Percentiles rank a stretch among this genome's conserved stretches.
Conservation (phyloP, 257 asterid genomes). For the Gentiana dahurica region DNA sequence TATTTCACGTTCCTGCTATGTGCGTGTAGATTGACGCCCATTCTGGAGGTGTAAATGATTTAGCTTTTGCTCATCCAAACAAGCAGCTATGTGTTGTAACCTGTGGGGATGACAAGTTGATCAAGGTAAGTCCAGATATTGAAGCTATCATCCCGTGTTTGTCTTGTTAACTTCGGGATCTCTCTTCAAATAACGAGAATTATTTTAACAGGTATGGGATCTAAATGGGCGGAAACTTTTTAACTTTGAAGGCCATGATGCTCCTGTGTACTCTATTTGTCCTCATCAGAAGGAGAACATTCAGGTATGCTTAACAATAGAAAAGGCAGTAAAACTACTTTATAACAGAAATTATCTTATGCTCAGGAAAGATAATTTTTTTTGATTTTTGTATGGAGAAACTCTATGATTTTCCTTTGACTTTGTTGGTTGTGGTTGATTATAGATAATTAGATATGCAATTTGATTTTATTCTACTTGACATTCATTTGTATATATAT, state of each 20-base stretch:
- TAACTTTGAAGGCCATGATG: slow-evolving; percentile 95
- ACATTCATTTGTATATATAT: no score
- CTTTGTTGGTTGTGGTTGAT: no score
- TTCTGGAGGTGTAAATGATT: slow-evolving; percentile 80
- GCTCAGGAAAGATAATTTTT: no score
- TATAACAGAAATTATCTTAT: no score
- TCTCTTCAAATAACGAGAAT: slow-evolving; percentile 17
- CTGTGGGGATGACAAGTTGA: slow-evolving; percentile 95
- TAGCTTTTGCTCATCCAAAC: slow-evolving; percentile 94
- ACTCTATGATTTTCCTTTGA: no score
- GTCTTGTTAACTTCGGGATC: background rate
- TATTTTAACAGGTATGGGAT: slow-evolving; percentile 91
- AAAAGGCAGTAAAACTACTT: no score
- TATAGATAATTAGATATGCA: no score
- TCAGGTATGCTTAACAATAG: slow-evolving; percentile 45
- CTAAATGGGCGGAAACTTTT: slow-evolving; percentile 71
- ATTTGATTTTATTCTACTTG: no score
- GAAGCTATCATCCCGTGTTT: slow-evolving; percentile 13
- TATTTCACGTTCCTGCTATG: slow-evolving; percentile 12
- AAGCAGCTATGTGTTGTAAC: slow-evolving; percentile 84
- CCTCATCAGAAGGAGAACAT: slow-evolving; percentile 95
- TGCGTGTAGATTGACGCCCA: slow-evolving; percentile 86
- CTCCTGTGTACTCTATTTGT: slow-evolving; percentile 93
- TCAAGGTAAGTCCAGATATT: slow-evolving; percentile 40
- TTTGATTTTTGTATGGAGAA: no score